Evolutionary conservation across 2,329 filamentous ascomycete species (phyloP).

Genomic region (Exserohilum turcica): DNA sequence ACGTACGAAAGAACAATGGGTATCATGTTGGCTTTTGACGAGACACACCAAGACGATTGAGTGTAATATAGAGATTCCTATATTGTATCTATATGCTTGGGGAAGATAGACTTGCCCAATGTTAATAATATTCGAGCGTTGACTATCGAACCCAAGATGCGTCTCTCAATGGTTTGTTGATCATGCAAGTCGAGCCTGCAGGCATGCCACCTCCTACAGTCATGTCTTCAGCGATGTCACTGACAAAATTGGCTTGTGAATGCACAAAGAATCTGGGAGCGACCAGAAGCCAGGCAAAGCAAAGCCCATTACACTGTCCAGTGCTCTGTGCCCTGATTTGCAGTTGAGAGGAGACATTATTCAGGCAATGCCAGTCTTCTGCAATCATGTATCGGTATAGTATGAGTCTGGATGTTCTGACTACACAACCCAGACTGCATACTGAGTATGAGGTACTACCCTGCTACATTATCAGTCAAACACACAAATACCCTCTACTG

Average conservation of each 20-base stretch:
- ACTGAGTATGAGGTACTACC: not conserved
- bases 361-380: not conserved
- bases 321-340: no score
- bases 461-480: not conserved
- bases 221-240: no score
- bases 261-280: no score
- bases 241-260: no score
- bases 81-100: not conserved
- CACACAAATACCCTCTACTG: not conserved
- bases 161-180: not conserved
- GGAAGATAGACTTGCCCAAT: constrained; percentile 1
- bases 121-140: not conserved
- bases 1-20: constrained; percentile 81
- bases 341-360: not conserved
- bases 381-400: not conserved
- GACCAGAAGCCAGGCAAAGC: no score
- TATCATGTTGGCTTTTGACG: constrained; percentile 54
- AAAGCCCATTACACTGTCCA: no score
- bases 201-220: no score
- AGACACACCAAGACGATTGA: constrained; percentile 15
- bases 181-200: not conserved
- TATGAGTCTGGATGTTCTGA: not conserved
- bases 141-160: not conserved
- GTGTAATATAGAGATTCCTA: not conserved
- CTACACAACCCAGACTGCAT: not conserved